Base-by-base conservation (phyloP, 805 yeast genomes). In the Hanseniaspora meyeri region DNA sequence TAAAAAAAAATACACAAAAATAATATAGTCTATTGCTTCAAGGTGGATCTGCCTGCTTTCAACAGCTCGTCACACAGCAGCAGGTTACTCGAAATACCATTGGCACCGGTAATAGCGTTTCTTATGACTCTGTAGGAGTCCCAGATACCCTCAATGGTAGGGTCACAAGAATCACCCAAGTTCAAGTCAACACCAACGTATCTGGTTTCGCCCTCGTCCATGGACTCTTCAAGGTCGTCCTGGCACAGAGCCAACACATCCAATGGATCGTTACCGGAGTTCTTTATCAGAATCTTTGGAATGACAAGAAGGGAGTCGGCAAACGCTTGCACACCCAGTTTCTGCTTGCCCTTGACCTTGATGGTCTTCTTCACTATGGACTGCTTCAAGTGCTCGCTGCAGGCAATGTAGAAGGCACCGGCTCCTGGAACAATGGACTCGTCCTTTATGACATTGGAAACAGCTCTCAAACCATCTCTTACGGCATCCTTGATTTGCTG, bases 401-500 rank as follows among this genome's bases (percentile, higher is more conserved):
- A 87, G 55, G 95, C 83, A 65, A 93, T 75, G 73, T 83, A 95
- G 70, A 85, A 93, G 1, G 97, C 93, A 57, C 99, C 99, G 1
- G 93, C 99, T 60, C 99, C 99, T 7, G 98, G 96, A 48, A 93
- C 83, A 43, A 93, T 82, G 43, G 84, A 72, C 63, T 81, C 79
- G 69, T 93, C 99, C 65, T 82, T 85, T 53, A 93, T 73, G 37
- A 90, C 93, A 67, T 93, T 93, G 46, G 95, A 82, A 17, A 93
- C 97, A 1, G 97, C 89, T 62, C 98, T 81, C 59, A 93, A 76
- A 37, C 99, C 99, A 69, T 93, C 98, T 69, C 98, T 82, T 24
- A 95, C 89, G 0, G 99, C 97, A 68, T 93, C 98, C 68, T 90
- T 88, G 37, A 95, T 86, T 73, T 93, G 98, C 65, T 81, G 85